Evolutionary conservation across 1,284 basidiomycete species (phyloP), one percentile per base, ranked within the genome.

Genomic region (Blastosporella zonata): DNA sequence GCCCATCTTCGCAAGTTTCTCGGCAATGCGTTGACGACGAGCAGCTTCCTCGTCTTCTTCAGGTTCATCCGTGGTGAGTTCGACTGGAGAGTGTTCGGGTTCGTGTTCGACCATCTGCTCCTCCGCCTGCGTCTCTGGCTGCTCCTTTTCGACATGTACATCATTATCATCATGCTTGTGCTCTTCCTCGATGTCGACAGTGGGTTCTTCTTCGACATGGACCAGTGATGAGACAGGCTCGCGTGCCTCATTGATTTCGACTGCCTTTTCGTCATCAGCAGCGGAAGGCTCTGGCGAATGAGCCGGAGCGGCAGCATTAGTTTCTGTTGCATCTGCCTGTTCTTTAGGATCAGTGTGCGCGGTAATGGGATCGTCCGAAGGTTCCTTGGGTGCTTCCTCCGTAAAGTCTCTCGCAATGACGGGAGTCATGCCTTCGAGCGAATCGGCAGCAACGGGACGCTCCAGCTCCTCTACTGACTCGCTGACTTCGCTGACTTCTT

Each of bases 1-100:
- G 9, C 83, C 84, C 70, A 79, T 81, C 65, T 81, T 79, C 2
- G 78, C 78, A 35, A 86, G 61, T 39, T 73, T 75, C 54, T 81
- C 82, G n/a, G 81, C 77, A 29, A 84, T 76, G 48, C 78, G 77
- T 55, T 74, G 74, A 28, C 75, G 73, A 28, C 78, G 76, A 3
- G 72, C 65, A 25, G 62, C 71, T 52, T 78, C 81, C 25, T 80
- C 81, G 50, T 80, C 81, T 37, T 77, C 80, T 41, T 71, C 72
- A 35, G 50, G 49, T 25, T 55, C 47, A 17, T 43, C 47, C 7
- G 29, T 31, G 13, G 9, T 9, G 6, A 6, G 5, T 23, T 38
- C 23, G 5, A 31, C 29, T 31, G 29, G 29, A n/a, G n/a, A n/a
- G n/a, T n/a, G n/a, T 27, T 27, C 25, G 6, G 25, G 25, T 10